Evolutionary conservation across 2,329 filamentous ascomycete species (phyloP).

Genomic region (Sclerotinia sclerotiorum): DNA sequence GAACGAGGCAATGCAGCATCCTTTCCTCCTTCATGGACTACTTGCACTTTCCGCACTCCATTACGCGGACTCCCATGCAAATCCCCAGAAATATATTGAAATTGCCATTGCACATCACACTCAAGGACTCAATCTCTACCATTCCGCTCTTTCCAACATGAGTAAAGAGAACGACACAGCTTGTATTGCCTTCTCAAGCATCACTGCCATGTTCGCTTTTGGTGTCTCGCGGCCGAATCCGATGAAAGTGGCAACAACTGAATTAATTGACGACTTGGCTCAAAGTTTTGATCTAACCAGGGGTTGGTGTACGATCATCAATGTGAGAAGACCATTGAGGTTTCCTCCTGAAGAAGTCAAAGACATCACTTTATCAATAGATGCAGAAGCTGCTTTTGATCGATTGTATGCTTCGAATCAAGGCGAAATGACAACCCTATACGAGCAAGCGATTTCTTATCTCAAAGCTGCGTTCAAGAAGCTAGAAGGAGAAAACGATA

Average conservation of each 20-base stretch:
- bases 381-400: constrained; percentile 5
- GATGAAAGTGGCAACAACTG: background rate
- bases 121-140: background rate
- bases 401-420: background rate
- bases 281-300: background rate
- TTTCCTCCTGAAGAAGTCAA: background rate
- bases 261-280: background rate
- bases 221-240: background rate
- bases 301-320: background rate
- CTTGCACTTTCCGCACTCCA: constrained; percentile 1
- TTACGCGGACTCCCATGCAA: background rate
- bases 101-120: constrained; percentile 3
- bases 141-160: background rate
- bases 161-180: background rate
- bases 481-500: background rate
- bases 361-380: background rate
- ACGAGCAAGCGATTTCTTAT: background rate
- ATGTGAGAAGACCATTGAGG: background rate
- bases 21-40: background rate
- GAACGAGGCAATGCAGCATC: background rate
- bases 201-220: constrained; percentile 4
- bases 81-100: constrained; percentile 3
- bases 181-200: constrained; percentile 1
- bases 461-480: background rate
- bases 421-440: background rate